Evolutionary conservation across 768 basidiomycete species (phyloP), one percentile per base, ranked within the genome.

Genomic region (Suillus clintonianus): DNA sequence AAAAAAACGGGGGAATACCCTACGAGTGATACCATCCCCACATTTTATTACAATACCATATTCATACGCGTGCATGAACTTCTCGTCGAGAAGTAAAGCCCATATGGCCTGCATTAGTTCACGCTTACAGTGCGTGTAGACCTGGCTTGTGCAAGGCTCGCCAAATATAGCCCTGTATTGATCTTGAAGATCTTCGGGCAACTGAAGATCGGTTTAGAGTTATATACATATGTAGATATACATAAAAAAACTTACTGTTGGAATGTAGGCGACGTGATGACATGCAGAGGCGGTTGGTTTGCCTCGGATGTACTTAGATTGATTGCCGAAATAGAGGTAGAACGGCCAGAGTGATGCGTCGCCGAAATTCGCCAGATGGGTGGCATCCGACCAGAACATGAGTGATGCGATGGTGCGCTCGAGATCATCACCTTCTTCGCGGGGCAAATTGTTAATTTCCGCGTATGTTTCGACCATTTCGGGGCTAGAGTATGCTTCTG

Each of bases 21-120:
- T 53, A 3, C 68, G 53, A 15, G 7, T 27, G 14, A 71, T 58
- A 14, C 68, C 67, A 56, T 73, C 68, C 15, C 5, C 32, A 48
- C 67, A 72, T 15, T n/a, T 10, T 15, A 72, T 62, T 17, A 67
- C 59, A 27, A 71, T 62, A 2, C 71, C 71, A 59, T 71, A 30
- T 27, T 60, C 51, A 24, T 69, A 72, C 5, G 62, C 71, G 7
- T 67, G 45, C 63, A 63, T 60, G 39, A 72, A 69, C 24, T 65
- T 36, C 17, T 65, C 65, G 48, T 68, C 69, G 1, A 71, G 41
- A 5, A 71, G n/a, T 10, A 64, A 45, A 13, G 22, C 19, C 59
- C 62, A 67, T 5, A 65, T 32, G 14, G 62, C 67, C 0, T 71
- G 70, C 14, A 70, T 51, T 2, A 71, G 63, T 42, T 72, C 67